These are phyloP conservation scores for Carex cristatella DNA, from an alignment of 176 grass and related monocot genomes.

Conservation along the genomic window DNA sequence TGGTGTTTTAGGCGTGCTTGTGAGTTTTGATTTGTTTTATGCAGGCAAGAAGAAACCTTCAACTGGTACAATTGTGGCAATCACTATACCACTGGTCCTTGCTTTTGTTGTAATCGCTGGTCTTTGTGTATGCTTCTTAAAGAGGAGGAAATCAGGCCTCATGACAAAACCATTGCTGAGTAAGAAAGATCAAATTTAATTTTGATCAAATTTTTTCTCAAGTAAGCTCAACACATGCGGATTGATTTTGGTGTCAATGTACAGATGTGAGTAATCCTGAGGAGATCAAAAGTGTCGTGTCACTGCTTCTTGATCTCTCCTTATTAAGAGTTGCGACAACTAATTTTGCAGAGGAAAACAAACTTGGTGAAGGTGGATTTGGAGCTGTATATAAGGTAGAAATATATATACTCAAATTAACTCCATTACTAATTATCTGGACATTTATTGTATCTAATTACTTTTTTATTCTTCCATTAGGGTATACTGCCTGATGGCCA, in stretches of 20 bases:
- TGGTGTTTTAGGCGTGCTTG: too few relatives aligned
- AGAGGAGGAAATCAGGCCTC: neutral
- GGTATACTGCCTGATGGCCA: conserved; percentile 1
- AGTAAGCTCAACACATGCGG: neutral
- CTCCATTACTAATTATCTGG: neutral
- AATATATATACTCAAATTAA: neutral
- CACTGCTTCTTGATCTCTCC: conserved; percentile 34
- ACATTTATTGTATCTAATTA: neutral
- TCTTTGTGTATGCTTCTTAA: neutral
- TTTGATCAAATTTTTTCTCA: neutral
- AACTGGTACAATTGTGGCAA: conserved; percentile 4
- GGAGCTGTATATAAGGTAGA: conserved; percentile 53
- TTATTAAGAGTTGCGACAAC: conserved; percentile 34
- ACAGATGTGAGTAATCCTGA: conserved; percentile 7
- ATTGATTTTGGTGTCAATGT: conserved; percentile 1
- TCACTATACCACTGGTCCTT: conserved; percentile 6
- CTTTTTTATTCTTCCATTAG: neutral
- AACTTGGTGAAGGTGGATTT: conserved; percentile 60
- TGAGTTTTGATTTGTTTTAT: neutral
- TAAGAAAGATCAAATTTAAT: neutral
- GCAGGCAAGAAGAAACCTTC: neutral
- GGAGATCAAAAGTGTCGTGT: conserved; percentile 15
- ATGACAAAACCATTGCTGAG: neutral
- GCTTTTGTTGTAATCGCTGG: neutral
- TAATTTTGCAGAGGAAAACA: conserved; percentile 52